Percentiles rank a stretch among this genome's conserved stretches.
These are phyloP conservation scores for Monilinia vaccinii-corymbosi DNA, from an alignment of 2,329 filamentous ascomycete species.

Conservation along the genomic window DNA sequence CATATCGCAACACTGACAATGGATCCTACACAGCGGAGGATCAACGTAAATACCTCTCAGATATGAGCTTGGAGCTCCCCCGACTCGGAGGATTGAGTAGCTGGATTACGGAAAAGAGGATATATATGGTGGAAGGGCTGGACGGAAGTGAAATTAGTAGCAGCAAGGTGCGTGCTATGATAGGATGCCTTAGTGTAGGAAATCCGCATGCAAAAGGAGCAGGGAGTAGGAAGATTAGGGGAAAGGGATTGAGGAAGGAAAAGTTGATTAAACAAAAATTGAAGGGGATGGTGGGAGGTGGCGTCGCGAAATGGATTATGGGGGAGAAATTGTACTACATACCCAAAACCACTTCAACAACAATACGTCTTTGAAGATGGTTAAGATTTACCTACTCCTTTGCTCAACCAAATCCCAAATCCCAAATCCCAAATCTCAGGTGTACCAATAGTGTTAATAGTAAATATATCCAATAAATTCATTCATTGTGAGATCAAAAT, in stretches of 20 bases:
- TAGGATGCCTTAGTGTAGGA: background rate
- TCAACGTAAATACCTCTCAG: background rate
- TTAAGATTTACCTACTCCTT: no score
- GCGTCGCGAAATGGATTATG: slow-evolving; percentile 3
- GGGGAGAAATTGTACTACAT: background rate
- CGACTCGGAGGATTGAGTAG: background rate
- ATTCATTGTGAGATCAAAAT: no score
- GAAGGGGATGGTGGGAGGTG: background rate
- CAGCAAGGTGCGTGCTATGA: background rate
- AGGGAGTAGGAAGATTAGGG: slow-evolving; percentile 44
- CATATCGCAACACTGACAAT: slow-evolving; percentile 49
- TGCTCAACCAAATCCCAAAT: no score
- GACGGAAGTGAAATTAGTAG: background rate
- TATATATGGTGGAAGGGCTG: background rate
- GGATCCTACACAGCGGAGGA: background rate
- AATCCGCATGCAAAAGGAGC: slow-evolving; percentile 46
- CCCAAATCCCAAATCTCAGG: no score
- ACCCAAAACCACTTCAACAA: no score
- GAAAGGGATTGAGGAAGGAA: slow-evolving; percentile 46
- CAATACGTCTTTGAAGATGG: no score
- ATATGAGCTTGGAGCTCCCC: background rate
- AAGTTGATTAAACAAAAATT: slow-evolving; percentile 23
- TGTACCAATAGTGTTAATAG: no score
- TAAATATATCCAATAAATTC: no score
- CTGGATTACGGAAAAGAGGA: background rate